Evolutionary conservation across 176 grass and related monocot genomes (phyloP).

Genomic region (Triticum dicoccoides): DNA sequence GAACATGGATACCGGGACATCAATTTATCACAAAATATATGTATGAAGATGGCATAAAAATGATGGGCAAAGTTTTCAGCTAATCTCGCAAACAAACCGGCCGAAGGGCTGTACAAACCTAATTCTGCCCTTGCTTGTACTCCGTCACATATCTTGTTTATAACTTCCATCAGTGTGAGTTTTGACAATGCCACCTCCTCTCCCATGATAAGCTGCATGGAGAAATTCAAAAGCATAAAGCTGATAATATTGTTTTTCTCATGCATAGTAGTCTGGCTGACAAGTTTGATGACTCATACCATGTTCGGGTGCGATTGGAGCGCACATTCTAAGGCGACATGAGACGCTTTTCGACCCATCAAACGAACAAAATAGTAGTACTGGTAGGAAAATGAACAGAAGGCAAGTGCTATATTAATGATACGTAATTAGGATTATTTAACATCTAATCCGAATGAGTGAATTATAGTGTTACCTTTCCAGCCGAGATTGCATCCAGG

Average conservation of each 20-base stretch:
- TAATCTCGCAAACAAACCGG: not conserved
- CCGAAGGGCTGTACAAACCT: conserved; percentile 36
- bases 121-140: conserved; percentile 68
- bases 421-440: not conserved
- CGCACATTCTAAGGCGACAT: conserved; percentile 73
- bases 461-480: conserved; percentile 47
- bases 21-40: not conserved
- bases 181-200: conserved; percentile 79
- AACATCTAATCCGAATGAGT: not conserved
- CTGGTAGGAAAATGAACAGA: conserved; percentile 30
- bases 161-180: conserved; percentile 66
- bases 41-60: not conserved
- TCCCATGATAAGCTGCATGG: conserved; percentile 62
- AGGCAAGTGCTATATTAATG: not conserved
- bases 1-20: conserved; percentile 17
- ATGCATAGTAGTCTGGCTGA: not conserved
- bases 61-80: not conserved
- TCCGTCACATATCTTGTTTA: conserved; percentile 73
- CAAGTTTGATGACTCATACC: conserved; percentile 34
- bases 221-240: not conserved
- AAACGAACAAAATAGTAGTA: conserved; percentile 80
- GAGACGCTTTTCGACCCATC: conserved; percentile 73
- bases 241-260: not conserved
- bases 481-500: conserved; percentile 66
- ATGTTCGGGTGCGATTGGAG: conserved; percentile 85